phyloP scores from a whole-genome alignment of 352 stramenopile genomes.

The Pythium monospermum region DNA sequence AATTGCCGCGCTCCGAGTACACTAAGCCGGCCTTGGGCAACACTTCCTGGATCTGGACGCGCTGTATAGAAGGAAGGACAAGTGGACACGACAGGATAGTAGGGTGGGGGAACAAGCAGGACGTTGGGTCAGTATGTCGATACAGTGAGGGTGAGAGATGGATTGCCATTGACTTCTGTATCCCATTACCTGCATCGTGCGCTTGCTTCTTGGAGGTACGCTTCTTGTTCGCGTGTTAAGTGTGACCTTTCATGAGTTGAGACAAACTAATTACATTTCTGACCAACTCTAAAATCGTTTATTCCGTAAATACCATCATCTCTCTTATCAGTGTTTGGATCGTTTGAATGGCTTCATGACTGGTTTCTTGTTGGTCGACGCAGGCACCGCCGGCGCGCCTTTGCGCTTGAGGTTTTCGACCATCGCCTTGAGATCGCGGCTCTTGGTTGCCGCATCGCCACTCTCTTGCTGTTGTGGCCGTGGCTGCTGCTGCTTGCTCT shows the following conservation, averaged over 20 bases:
- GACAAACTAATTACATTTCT: no score
- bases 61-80: constrained; percentile 27
- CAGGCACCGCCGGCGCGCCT: constrained; percentile 18
- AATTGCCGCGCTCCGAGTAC: constrained; percentile 83
- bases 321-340: constrained; percentile 25
- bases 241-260: no score
- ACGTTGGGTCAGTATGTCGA: no score
- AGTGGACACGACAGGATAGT: no score
- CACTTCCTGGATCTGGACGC: constrained; percentile 78
- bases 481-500: not conserved
- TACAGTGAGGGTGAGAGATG: no score
- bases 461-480: constrained; percentile 10
- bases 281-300: no score
- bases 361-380: constrained; percentile 31
- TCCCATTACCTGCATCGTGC: no score
- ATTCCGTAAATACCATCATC: constrained; percentile 20
- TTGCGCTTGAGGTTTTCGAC: constrained; percentile 85
- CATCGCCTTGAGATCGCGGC: constrained; percentile 49
- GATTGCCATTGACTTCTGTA: no score
- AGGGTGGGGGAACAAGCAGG: no score
- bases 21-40: constrained; percentile 85
- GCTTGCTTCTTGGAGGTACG: no score
- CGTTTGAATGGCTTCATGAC: constrained; percentile 36
- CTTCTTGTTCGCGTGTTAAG: no score
- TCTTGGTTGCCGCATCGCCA: constrained; percentile 10